phyloP scores from a whole-genome alignment of 2,329 filamentous ascomycete species.

The Alternaria sp. region DNA sequence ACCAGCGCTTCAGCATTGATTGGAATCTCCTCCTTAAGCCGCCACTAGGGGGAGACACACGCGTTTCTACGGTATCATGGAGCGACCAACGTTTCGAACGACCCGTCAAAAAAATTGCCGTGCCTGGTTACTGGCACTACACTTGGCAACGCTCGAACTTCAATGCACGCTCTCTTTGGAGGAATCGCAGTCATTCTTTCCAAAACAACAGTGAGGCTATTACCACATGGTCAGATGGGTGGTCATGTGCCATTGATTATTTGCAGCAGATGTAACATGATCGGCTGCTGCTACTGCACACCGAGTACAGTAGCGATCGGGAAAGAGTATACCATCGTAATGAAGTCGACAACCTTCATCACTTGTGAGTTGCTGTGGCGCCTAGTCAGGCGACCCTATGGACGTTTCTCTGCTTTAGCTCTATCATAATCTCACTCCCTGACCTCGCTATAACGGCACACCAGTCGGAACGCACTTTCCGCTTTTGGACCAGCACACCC shows the following conservation, averaged over 20 bases:
- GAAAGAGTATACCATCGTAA: not conserved
- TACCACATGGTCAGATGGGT: not conserved
- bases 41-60: not conserved
- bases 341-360: not conserved
- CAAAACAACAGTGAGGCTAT: conserved; percentile 4
- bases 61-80: conserved; percentile 1
- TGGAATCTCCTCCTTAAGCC: not conserved
- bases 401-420: conserved; percentile 3
- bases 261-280: no score
- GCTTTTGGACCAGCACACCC: conserved; percentile 4
- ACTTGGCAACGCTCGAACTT: conserved; percentile 3
- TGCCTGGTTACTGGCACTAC: conserved; percentile 1
- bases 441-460: conserved; percentile 8
- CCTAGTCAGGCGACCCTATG: conserved; percentile 8
- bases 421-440: not conserved
- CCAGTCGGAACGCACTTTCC: conserved; percentile 7
- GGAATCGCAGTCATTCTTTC: not conserved
- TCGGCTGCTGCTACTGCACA: not conserved
- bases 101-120: conserved; percentile 10
- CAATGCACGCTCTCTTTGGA: not conserved
- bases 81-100: conserved; percentile 12
- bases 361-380: not conserved
- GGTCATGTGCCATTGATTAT: not conserved
- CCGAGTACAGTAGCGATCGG: conserved; percentile 1
- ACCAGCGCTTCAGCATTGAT: not conserved